Evolutionary conservation across 495 filamentous ascomycete species (phyloP), one percentile per base, ranked within the genome.

Genomic region (Tuber borchii): DNA sequence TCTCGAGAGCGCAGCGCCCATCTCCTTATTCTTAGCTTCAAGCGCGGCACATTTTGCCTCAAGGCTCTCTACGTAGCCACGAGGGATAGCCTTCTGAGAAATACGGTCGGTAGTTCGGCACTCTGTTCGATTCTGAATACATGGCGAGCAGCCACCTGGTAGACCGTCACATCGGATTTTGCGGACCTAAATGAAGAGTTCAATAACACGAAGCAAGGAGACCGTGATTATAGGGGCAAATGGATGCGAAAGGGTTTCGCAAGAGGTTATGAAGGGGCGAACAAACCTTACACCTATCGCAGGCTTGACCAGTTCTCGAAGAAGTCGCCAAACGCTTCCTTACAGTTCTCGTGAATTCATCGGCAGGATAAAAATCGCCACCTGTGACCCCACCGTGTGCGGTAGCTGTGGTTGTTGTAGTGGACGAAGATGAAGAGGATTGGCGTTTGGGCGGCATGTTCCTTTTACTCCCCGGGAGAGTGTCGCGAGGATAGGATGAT

Each of bases 61-160:
- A 19, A 92, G 84, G 75, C 88, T 85, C 81, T 92, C 89, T 74
- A 92, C 84, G 78, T 93, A 91, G 14, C 93, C 93, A 73, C 94
- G 88, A n/a, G 88, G 87, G 43, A 89, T 89, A 20, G 93, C 92
- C 74, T 91, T 90, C 40, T 92, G 92, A n/a, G 92, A 94, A 78
- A 95, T 93, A 43, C 92, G 89, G 83, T 97, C 94, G 20, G 93
- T 97, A 16, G 93, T 92, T 80, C 88, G 88, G 84, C 93, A 97
- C 75, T 90, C 88, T 71, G 90, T 87, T 77, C 89, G 89, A 73
- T 90, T 90, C 82, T 90, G 88, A 76, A 88, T 84, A 84, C 93
- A 97, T 76, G 91, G 89, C 76, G 88, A 89, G 81, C 93, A 97
- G 69, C 93, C 92, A 70, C 89, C 88, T 43, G 88, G 86, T 42